phyloP scores from a whole-genome alignment of 768 basidiomycete genomes.

The Pulveroboletus sp. region DNA sequence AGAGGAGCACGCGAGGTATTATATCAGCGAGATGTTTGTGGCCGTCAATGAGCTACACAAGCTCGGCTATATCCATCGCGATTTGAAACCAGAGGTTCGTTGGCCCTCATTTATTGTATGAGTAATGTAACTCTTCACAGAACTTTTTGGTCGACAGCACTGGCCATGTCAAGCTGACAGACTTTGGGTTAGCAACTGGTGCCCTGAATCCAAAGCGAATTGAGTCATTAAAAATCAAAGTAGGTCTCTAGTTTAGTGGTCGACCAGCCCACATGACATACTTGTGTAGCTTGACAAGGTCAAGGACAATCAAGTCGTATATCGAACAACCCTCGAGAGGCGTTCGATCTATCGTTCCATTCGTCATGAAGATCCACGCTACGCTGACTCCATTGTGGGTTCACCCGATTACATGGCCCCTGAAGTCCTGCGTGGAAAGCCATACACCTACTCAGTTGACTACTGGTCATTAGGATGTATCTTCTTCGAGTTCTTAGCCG shows the following conservation, averaged over 20 bases:
- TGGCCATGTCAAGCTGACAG: conserved; percentile 96
- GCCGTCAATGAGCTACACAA: conserved; percentile 93
- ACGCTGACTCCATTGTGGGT: conserved; percentile 96
- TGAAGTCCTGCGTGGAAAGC: conserved; percentile 88
- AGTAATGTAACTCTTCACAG: conserved; percentile 34
- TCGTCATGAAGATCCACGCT: conserved; percentile 84
- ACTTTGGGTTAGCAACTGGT: conserved; percentile 96
- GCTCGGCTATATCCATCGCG: conserved; percentile 96
- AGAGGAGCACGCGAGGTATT: conserved; percentile 94
- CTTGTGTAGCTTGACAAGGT: conserved; percentile 81
- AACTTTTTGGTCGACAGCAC: conserved; percentile 95
- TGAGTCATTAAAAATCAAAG: conserved; percentile 91
- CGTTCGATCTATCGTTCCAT: conserved; percentile 93
- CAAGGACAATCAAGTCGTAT: conserved; percentile 86
- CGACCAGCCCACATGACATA: conserved; percentile 2
- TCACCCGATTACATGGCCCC: conserved; percentile 99
- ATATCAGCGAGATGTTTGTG: conserved; percentile 97
- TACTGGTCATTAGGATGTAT: conserved; percentile 99
- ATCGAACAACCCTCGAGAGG: conserved; percentile 89
- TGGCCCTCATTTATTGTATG: not conserved
- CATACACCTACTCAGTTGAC: conserved; percentile 94
- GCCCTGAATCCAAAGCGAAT: conserved; percentile 92
- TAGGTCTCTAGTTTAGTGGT: conserved; percentile 25
- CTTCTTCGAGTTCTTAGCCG: conserved; percentile 92
- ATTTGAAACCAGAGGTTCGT: conserved; percentile 92